Evolutionary conservation across 805 yeast species (phyloP), one percentile per base, ranked within the genome.

Genomic region (Suhomyces pyralidae): DNA sequence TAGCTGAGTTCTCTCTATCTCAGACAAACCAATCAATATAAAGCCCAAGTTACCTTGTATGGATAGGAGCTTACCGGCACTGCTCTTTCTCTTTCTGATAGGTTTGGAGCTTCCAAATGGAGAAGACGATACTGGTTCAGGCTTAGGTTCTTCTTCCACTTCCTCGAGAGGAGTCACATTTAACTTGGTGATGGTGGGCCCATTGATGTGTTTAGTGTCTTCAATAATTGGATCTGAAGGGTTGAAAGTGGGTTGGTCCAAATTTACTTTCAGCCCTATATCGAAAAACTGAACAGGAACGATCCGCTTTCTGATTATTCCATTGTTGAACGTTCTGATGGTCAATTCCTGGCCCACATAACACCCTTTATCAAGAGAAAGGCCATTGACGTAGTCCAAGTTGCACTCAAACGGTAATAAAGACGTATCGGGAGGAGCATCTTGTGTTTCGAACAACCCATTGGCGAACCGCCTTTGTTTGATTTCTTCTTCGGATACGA

Each of bases 261-360:
- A 48, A 22, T 4, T 25, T 14, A 43, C 42, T 14, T 47, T 58
- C 3, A 55, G 56, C 7, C 42, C 48, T 0, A 66, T 49, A 7
- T 55, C 62, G 40, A 65, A 71, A 45, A 74, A 72, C 50, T 66
- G 70, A 5, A 70, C 83, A 0, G 98, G 97, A 46, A 89, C 81
- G 2, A 90, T 73, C 51, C 98, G 75, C 61, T 92, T 91, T 28
- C 96, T 77, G n/a, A 92, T 81, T 1, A 85, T 81, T 3, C 97
- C 97, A 30, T 86, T 84, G 55, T 88, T 89, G 62, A 80, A 85
- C 0, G 97, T 86, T 61, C 99, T 80, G 15, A 92, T 90, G 0
- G 97, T 92, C 49, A 94, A 75, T 66, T 94, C 99, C 69, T 94
- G 99, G 1, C 99, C 99, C 14, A 90, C 85, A 61, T 94, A 94